Evolutionary conservation across 805 yeast species (phyloP).

Genomic region (Tetrapisispora namnaoensis): DNA sequence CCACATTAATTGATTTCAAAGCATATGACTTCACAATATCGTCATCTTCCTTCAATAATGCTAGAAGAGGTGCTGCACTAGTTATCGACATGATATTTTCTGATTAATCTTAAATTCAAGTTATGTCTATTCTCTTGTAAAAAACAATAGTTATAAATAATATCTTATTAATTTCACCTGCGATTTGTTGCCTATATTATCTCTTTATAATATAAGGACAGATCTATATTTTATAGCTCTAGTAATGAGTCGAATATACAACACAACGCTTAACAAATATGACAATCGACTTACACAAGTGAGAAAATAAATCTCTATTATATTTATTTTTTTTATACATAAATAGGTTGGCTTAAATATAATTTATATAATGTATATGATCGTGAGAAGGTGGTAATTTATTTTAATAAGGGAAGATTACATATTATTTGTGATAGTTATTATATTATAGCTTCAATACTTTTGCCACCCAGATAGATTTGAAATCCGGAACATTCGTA

Average conservation of each 20-base stretch:
- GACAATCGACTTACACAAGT: too few relatives aligned
- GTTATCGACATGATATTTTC: slow-evolving; percentile 38
- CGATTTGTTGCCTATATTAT: too few relatives aligned
- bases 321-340: too few relatives aligned
- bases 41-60: slow-evolving; percentile 79
- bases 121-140: background rate
- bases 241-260: too few relatives aligned
- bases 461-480: slow-evolving; percentile 17
- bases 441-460: background rate
- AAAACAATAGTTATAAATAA: background rate
- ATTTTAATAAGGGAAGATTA: background rate
- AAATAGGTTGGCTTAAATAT: too few relatives aligned
- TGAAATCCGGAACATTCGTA: background rate
- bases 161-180: too few relatives aligned
- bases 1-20: slow-evolving; percentile 62
- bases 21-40: slow-evolving; percentile 72
- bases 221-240: too few relatives aligned
- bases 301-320: too few relatives aligned
- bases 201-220: too few relatives aligned
- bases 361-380: too few relatives aligned
- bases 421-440: background rate
- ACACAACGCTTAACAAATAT: too few relatives aligned
- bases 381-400: background rate
- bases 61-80: slow-evolving; percentile 86
- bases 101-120: background rate